These are phyloP conservation scores for Tolypocladium sp. DNA, from an alignment of 2,329 filamentous ascomycete genomes.

Conservation along the genomic window DNA sequence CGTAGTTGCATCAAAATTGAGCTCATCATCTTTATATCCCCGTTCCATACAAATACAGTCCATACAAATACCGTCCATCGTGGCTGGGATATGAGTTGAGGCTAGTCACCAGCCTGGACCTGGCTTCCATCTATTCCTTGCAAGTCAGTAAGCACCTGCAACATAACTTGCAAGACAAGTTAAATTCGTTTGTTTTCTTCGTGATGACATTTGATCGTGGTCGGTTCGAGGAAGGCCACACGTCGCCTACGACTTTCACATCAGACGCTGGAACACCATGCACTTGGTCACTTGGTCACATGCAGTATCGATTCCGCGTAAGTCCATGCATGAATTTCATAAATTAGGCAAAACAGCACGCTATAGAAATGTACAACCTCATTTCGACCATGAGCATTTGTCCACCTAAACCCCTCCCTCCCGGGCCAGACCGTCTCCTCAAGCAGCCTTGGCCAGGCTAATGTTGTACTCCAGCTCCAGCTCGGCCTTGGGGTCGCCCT, in stretches of 20 bases:
- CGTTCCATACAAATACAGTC: too few relatives aligned
- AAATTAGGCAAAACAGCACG: not conserved
- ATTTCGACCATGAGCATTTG: not conserved
- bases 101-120: not conserved
- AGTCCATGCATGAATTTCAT: not conserved
- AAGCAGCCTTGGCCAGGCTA: slow-evolving; percentile 23
- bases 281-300: not conserved
- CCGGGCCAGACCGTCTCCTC: not conserved
- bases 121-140: not conserved
- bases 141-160: too few relatives aligned
- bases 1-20: not conserved
- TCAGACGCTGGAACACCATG: too few relatives aligned
- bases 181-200: not conserved
- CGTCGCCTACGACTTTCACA: not conserved
- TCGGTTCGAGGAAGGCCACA: not conserved
- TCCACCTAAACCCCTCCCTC: too few relatives aligned
- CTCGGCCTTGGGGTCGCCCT: slow-evolving; percentile 34
- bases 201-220: not conserved
- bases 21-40: not conserved
- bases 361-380: not conserved
- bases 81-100: too few relatives aligned
- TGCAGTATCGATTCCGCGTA: not conserved
- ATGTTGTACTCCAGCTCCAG: slow-evolving; percentile 57
- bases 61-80: too few relatives aligned
- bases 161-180: too few relatives aligned